Percentiles rank a stretch among this genome's conserved stretches.
These are phyloP conservation scores for Lavandula angustifolia DNA, from an alignment of 257 asterid genomes.

Conservation along the genomic window DNA sequence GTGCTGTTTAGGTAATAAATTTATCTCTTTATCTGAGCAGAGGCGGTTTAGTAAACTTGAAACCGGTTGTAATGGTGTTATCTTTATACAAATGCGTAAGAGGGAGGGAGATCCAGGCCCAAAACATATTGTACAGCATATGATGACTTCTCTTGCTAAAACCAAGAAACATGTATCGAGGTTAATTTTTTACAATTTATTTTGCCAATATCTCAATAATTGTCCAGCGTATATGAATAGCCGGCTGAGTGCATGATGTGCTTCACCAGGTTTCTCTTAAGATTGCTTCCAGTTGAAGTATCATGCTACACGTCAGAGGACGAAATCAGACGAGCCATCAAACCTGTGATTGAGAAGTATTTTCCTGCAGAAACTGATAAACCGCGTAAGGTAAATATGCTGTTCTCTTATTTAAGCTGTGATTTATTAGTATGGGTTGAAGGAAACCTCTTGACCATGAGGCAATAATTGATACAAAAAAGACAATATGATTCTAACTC, in stretches of 20 bases:
- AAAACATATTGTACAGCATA: conserved; percentile 78
- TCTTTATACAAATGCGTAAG: conserved; percentile 86
- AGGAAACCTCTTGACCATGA: conserved; percentile 10
- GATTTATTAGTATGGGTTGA: neutral
- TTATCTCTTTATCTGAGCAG: conserved; percentile 41
- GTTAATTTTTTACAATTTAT: conserved; percentile 34
- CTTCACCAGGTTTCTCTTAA: conserved; percentile 68
- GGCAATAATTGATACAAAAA: neutral
- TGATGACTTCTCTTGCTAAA: conserved; percentile 86
- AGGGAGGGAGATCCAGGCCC: conserved; percentile 83
- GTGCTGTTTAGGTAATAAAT: conserved; percentile 11
- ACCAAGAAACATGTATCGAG: conserved; percentile 79
- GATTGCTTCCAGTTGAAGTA: conserved; percentile 85
- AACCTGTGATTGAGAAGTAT: conserved; percentile 65
- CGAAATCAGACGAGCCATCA: conserved; percentile 75
- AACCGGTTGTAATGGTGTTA: conserved; percentile 92
- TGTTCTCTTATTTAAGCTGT: neutral
- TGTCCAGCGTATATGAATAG: conserved; percentile 13
- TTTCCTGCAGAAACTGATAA: conserved; percentile 72
- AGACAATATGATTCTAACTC: neutral
- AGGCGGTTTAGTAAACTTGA: conserved; percentile 83
- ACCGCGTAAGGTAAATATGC: conserved; percentile 62
- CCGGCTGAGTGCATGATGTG: conserved; percentile 29
- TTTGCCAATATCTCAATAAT: conserved; percentile 10
- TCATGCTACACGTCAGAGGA: conserved; percentile 97